Conservation (phyloP, 208 protist genomes). For the Borovskyia barvae region DNA sequence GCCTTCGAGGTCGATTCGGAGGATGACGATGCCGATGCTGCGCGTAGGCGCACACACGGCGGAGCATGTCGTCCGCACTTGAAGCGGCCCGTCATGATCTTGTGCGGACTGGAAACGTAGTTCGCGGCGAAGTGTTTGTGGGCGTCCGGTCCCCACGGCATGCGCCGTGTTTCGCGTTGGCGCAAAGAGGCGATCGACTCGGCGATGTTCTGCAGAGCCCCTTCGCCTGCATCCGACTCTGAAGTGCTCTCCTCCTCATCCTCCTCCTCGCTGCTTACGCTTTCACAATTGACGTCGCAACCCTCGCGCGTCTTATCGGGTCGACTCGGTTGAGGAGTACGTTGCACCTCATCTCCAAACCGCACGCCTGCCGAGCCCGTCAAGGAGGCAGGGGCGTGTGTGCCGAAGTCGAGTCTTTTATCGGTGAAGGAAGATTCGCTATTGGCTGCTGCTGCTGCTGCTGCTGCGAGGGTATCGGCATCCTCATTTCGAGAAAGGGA, state of each 20-base stretch:
- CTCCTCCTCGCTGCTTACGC: neutral
- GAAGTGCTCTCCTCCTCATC: neutral
- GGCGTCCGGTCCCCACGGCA: constrained; percentile 68
- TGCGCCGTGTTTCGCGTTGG: constrained; percentile 18
- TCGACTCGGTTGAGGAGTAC: no score
- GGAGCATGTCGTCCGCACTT: neutral
- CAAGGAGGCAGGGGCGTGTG: no score
- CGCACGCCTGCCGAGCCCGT: no score
- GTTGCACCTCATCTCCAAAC: no score
- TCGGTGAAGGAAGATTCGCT: no score
- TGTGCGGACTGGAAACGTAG: constrained; percentile 72
- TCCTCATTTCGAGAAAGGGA: no score
- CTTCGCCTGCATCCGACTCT: neutral
- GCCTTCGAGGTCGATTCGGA: neutral
- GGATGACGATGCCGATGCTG: neutral
- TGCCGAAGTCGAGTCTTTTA: no score
- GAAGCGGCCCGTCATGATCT: constrained; percentile 38
- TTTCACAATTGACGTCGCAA: no score
- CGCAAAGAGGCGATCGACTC: constrained; percentile 24
- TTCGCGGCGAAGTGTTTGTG: constrained; percentile 72
- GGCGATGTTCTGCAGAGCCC: constrained; percentile 7
- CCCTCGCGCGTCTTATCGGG: no score
- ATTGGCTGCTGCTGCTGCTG: no score
- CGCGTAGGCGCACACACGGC: no score
- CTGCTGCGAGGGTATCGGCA: no score